Conservation (phyloP, 805 yeast genomes). For the Saccharomycopsis amapae region DNA sequence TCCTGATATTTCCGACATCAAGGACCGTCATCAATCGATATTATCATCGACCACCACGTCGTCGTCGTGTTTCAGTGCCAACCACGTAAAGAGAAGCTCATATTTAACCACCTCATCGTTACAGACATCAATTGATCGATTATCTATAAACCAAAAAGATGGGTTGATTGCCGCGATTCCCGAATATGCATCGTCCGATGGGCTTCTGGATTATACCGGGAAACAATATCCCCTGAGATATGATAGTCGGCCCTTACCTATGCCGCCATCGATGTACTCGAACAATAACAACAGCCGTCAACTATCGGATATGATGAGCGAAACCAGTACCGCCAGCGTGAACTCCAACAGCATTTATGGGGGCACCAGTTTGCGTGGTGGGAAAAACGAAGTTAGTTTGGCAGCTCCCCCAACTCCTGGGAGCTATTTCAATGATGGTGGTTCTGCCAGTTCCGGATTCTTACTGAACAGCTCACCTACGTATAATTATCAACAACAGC, state of each 20-base stretch:
- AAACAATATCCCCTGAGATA: conserved; percentile 14
- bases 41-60: conserved; percentile 11
- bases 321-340: not conserved
- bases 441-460: conserved; percentile 3
- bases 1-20: too few species aligned
- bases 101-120: conserved; percentile 19
- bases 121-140: conserved; percentile 15
- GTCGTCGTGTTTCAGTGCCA: conserved; percentile 9
- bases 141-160: conserved; percentile 12
- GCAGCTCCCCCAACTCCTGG: not conserved
- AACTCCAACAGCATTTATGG: not conserved
- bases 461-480: not conserved
- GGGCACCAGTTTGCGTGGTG: too few species aligned
- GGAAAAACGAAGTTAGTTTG: not conserved
- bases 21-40: conserved; percentile 18
- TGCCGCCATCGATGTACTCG: conserved; percentile 12
- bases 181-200: conserved; percentile 5
- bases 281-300: not conserved
- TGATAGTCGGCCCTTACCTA: conserved; percentile 17
- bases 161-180: conserved; percentile 8
- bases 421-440: not conserved
- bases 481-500: not conserved
- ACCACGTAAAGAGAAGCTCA: conserved; percentile 8
- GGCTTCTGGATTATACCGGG: not conserved
- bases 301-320: conserved; percentile 6